Evolutionary conservation across 108 stramenopile species (phyloP).

Genomic region (Seminavis robusta): DNA sequence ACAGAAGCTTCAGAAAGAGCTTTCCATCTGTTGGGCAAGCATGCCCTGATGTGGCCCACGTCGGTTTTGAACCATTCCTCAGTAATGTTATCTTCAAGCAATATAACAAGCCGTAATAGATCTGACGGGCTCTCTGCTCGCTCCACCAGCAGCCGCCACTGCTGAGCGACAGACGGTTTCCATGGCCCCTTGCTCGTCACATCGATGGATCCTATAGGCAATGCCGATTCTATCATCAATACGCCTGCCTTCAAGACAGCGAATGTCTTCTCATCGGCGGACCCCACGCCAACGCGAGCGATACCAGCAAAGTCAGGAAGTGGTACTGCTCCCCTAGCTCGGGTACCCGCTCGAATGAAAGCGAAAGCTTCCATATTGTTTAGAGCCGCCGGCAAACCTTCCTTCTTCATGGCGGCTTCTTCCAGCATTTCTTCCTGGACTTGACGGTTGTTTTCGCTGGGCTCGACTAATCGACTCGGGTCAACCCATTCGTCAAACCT

Average conservation of each 20-base stretch:
- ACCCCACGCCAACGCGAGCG: constrained; percentile 19
- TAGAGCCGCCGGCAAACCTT: constrained; percentile 42
- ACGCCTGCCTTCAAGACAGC: constrained; percentile 63
- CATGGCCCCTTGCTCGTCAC: constrained; percentile 49
- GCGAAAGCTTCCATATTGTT: constrained; percentile 46
- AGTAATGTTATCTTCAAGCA: constrained; percentile 69
- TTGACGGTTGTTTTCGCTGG: constrained; percentile 54
- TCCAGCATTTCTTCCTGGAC: constrained; percentile 56
- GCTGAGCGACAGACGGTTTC: constrained; percentile 44
- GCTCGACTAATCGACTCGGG: constrained; percentile 58
- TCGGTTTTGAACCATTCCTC: constrained; percentile 64
- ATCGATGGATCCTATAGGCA: constrained; percentile 70
- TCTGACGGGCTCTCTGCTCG: constrained; percentile 50
- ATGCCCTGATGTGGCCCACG: constrained; percentile 56
- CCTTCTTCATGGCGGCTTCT: constrained; percentile 20
- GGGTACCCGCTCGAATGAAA: constrained; percentile 48
- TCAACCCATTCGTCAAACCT: constrained; percentile 84
- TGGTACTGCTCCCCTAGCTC: constrained; percentile 42
- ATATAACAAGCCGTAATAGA: constrained; percentile 61
- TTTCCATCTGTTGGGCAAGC: constrained; percentile 64
- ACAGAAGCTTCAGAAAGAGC: constrained; percentile 73
- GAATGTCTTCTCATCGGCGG: constrained; percentile 56
- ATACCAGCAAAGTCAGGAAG: constrained; percentile 55
- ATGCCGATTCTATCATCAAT: constrained; percentile 77
- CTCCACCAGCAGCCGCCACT: constrained; percentile 67